A percentile compares a stretch with the other conserved stretches of the same genome.
phyloP scores from a whole-genome alignment of 345 rosid genomes.

The Salix koriyanagi region DNA sequence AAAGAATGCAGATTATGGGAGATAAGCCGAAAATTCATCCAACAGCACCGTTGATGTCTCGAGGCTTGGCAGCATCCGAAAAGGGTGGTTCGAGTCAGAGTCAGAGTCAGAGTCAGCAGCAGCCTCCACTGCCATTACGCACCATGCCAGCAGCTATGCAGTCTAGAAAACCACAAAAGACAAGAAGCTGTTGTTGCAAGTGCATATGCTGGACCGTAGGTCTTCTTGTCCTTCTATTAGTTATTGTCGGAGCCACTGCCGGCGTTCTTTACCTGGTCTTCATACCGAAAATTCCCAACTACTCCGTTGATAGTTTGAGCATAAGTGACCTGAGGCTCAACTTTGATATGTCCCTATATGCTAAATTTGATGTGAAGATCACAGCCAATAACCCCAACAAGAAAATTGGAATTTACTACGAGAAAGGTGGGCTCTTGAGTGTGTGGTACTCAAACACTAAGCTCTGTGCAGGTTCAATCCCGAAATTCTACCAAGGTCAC shows the following conservation, averaged over 20 bases:
- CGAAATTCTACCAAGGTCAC: slow-evolving; percentile 81
- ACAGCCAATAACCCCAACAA: slow-evolving; percentile 80
- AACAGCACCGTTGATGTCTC: slow-evolving; percentile 29
- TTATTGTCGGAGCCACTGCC: slow-evolving; percentile 38
- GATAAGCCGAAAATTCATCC: slow-evolving; percentile 51
- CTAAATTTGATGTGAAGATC: slow-evolving; percentile 65
- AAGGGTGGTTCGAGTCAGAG: slow-evolving; percentile 17
- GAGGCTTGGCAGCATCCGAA: slow-evolving; percentile 21
- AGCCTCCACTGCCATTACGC: slow-evolving; percentile 11
- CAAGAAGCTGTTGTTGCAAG: slow-evolving; percentile 52
- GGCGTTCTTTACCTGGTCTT: slow-evolving; percentile 64
- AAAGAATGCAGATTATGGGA: slow-evolving; percentile 27
- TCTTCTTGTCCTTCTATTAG: slow-evolving; percentile 37
- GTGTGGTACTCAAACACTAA: slow-evolving; percentile 63
- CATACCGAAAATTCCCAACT: slow-evolving; percentile 67
- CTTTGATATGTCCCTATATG: slow-evolving; percentile 53
- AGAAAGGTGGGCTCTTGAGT: slow-evolving; percentile 55
- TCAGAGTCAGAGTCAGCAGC: background rate
- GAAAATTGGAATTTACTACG: slow-evolving; percentile 75
- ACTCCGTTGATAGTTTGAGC: slow-evolving; percentile 56
- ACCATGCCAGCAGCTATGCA: slow-evolving; percentile 23
- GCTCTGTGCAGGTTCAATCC: slow-evolving; percentile 70
- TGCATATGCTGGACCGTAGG: slow-evolving; percentile 56
- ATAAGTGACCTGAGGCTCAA: slow-evolving; percentile 68
- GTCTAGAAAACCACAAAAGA: background rate